These are phyloP conservation scores for Physcomitrium patens DNA, from an alignment of 225 moss, liverwort and hornwort genomes.

Conservation along the genomic window DNA sequence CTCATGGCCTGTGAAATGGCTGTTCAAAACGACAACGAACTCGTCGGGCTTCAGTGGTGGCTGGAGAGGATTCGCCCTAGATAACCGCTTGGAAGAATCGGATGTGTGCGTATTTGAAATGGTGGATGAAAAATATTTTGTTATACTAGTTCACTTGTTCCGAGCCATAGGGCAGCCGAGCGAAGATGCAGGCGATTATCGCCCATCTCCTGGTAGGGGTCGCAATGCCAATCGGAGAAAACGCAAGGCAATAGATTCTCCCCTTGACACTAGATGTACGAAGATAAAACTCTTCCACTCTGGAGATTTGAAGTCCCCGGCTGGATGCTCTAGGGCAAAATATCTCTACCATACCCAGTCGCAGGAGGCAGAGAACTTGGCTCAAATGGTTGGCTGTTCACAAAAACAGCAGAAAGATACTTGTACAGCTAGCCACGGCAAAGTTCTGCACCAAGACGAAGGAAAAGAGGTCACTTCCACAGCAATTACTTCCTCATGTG, in stretches of 20 bases:
- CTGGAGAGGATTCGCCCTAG: constrained; percentile 63
- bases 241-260: neutral
- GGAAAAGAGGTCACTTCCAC: constrained; percentile 37
- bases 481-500: constrained; percentile 29
- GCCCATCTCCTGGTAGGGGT: constrained; percentile 33
- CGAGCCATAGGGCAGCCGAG: constrained; percentile 37
- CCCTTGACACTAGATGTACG: neutral
- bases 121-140: constrained; percentile 38
- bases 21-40: constrained; percentile 23
- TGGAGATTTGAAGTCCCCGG: constrained; percentile 3
- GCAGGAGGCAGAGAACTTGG: constrained; percentile 19
- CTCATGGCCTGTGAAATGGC: constrained; percentile 64
- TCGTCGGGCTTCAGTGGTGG: constrained; percentile 56
- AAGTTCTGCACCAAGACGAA: constrained; percentile 20
- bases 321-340: constrained; percentile 24
- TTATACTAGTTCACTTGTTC: constrained; percentile 56
- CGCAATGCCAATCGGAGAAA: constrained; percentile 29
- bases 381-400: constrained; percentile 26
- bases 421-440: neutral
- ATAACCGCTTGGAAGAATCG: constrained; percentile 58
- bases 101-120: constrained; percentile 58
- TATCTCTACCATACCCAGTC: neutral
- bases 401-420: constrained; percentile 23
- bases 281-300: neutral
- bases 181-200: constrained; percentile 43